phyloP scores from a whole-genome alignment of 768 basidiomycete genomes.

The Amanita pallidorosea region DNA sequence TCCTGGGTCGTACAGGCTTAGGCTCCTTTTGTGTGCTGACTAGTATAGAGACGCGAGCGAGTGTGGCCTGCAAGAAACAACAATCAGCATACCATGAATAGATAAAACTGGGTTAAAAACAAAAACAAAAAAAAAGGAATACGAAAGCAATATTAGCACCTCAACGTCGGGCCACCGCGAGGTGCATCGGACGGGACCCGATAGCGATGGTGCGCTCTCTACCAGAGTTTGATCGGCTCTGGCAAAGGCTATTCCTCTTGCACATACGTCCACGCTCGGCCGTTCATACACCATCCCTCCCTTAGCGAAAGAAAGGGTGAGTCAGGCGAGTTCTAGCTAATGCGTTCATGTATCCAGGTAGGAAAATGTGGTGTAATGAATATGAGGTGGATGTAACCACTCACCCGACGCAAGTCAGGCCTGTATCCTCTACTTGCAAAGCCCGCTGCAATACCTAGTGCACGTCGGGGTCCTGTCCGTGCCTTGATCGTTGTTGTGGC shows the following conservation, averaged over 20 bases:
- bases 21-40: conserved; percentile 60
- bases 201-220: conserved; percentile 69
- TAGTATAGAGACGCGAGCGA: conserved; percentile 70
- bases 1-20: conserved; percentile 57
- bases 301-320: neutral
- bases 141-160: conserved; percentile 42
- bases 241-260: conserved; percentile 47
- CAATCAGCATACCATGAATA: conserved; percentile 10
- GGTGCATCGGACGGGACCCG: conserved; percentile 51
- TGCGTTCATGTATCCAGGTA: conserved; percentile 16
- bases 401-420: conserved; percentile 67
- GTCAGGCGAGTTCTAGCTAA: conserved; percentile 91
- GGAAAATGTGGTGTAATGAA: conserved; percentile 7
- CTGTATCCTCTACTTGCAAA: conserved; percentile 61
- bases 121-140: conserved; percentile 4
- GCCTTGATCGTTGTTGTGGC: conserved; percentile 47
- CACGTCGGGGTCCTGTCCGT: conserved; percentile 62
- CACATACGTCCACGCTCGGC: conserved; percentile 93
- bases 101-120: conserved; percentile 6
- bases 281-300: conserved; percentile 43
- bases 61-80: conserved; percentile 40
- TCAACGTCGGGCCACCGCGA: conserved; percentile 63
- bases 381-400: conserved; percentile 18
- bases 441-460: conserved; percentile 51
- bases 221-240: conserved; percentile 53